phyloP scores from a whole-genome alignment of 2,329 filamentous ascomycete genomes.

The Epichloe bromicola region DNA sequence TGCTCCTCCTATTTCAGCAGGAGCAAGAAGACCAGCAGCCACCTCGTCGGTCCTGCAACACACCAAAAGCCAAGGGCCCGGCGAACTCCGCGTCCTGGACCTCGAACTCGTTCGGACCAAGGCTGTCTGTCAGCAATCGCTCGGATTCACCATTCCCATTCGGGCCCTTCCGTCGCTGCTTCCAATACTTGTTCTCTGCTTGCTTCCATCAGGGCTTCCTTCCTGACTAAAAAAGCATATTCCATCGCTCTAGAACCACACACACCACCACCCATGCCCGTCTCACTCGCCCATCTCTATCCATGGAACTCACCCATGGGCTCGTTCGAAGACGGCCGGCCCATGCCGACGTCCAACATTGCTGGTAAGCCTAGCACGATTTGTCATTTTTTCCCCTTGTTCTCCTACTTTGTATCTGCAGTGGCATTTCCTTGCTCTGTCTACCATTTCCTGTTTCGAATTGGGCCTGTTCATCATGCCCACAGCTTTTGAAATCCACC shows the following conservation, averaged over 20 bases:
- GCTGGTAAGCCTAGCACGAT: background rate
- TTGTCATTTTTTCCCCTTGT: background rate
- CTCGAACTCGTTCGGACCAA: background rate
- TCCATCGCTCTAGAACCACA: background rate
- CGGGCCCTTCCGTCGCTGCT: background rate
- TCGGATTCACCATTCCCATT: background rate
- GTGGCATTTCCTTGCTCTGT: no score
- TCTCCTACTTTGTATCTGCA: background rate
- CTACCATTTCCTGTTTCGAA: no score
- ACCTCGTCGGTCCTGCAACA: background rate
- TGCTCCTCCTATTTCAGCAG: background rate
- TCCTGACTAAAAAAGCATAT: slow-evolving; percentile 3
- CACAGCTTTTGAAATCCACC: background rate
- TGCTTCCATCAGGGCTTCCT: slow-evolving; percentile 3
- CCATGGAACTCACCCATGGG: slow-evolving; percentile 1
- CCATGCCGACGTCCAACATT: background rate
- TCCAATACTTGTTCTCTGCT: background rate
- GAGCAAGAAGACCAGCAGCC: background rate
- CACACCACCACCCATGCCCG: slow-evolving; percentile 3
- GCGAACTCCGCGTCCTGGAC: slow-evolving; percentile 5
- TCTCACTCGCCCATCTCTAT: slow-evolving; percentile 2
- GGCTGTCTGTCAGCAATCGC: background rate
- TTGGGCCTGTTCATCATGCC: no score
- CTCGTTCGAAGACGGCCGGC: background rate
- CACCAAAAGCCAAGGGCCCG: background rate